A percentile compares a stretch with the other conserved stretches of the same genome.
These are phyloP conservation scores for Cytospora mali DNA, from an alignment of 2,329 filamentous ascomycete species.

Conservation along the genomic window DNA sequence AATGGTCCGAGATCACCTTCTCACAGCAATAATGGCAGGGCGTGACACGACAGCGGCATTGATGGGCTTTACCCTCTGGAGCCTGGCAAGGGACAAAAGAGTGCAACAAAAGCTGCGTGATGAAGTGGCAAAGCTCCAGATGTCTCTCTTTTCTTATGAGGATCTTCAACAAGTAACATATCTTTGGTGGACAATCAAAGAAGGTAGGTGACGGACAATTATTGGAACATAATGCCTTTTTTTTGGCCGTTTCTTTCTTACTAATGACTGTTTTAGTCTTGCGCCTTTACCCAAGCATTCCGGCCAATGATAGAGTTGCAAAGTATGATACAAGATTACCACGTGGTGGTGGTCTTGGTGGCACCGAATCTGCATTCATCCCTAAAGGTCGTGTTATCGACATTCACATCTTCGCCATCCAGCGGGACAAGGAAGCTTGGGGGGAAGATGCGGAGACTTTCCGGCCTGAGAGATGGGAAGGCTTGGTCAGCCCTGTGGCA, in stretches of 20 bases:
- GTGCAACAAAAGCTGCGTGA: not conserved
- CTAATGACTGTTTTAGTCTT: not conserved
- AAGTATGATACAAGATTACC: not conserved
- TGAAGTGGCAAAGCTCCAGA: not conserved
- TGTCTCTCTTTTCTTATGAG: not conserved
- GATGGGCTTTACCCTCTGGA: not conserved
- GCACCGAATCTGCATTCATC: not conserved
- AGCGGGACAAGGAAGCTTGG: not conserved
- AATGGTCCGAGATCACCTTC: not conserved
- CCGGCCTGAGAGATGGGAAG: not conserved
- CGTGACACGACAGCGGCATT: not conserved
- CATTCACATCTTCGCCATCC: not conserved
- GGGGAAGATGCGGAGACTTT: not conserved
- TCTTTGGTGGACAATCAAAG: not conserved
- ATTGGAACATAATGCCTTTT: not conserved
- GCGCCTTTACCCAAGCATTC: not conserved
- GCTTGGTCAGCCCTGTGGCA: not conserved
- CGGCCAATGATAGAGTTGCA: not conserved
- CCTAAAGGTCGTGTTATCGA: not conserved
- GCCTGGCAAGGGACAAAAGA: not conserved
- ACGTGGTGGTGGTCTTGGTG: not conserved
- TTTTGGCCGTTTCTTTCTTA: not conserved
- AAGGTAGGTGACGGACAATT: not conserved
- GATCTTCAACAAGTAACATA: not conserved
- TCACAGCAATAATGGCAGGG: not conserved